phyloP scores from a whole-genome alignment of 2,329 filamentous ascomycete species.

The Talaromyces sp. region DNA sequence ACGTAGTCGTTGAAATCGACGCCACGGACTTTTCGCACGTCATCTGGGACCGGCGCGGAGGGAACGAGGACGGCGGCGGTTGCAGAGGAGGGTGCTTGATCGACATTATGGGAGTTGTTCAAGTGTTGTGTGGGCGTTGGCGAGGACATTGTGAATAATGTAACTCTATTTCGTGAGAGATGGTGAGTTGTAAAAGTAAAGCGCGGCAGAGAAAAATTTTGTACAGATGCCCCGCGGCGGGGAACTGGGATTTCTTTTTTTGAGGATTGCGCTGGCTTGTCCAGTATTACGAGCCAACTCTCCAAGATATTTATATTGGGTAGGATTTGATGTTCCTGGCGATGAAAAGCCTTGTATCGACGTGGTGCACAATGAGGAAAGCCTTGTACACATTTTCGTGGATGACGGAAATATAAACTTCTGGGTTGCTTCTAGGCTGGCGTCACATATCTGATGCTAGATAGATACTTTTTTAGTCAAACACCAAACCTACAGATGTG shows the following conservation, averaged over 20 bases:
- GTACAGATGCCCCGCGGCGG: constrained; percentile 4
- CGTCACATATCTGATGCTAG: background rate
- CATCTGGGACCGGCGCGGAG: constrained; percentile 75
- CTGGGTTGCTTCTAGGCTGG: background rate
- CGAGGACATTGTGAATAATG: background rate
- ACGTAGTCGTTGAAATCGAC: constrained; percentile 83
- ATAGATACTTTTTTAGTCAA: background rate
- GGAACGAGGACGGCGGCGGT: constrained; percentile 80
- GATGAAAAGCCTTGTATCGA: background rate
- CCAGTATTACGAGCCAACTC: no score
- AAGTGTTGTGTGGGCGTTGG: background rate
- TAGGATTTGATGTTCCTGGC: background rate
- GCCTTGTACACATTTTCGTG: no score
- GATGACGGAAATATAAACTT: background rate
- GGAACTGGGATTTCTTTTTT: background rate
- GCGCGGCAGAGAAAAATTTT: background rate
- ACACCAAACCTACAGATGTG: background rate
- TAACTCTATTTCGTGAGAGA: background rate
- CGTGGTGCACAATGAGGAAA: background rate
- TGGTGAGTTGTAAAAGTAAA: background rate
- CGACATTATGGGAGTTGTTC: background rate
- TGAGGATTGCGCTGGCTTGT: background rate
- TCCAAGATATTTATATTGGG: background rate
- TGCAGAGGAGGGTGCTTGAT: constrained; percentile 44
- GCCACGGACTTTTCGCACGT: constrained; percentile 77